A percentile compares a stretch with the other conserved stretches of the same genome.
Evolutionary conservation across 2,329 filamentous ascomycete genomes (phyloP).

Genomic region (Alternaria arborescens): DNA sequence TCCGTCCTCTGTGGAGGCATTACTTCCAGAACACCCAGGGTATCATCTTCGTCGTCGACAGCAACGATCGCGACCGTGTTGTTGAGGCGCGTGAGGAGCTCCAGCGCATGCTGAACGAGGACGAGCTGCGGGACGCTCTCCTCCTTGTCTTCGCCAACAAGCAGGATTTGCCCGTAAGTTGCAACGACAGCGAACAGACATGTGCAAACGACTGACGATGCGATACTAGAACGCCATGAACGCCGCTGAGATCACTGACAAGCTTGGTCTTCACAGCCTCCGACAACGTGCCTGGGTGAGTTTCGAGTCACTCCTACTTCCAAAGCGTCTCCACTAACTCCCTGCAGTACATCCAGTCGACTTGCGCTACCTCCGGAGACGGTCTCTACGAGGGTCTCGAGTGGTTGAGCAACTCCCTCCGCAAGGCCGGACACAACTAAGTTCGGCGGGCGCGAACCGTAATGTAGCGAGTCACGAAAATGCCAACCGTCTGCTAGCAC

Average conservation of each 20-base stretch:
- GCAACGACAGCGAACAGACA: neutral
- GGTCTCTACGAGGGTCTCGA: slow-evolving; percentile 99
- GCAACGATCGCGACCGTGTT: slow-evolving; percentile 88
- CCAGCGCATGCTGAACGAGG: slow-evolving; percentile 96
- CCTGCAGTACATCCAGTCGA: slow-evolving; percentile 93
- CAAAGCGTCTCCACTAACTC: slow-evolving; percentile 30
- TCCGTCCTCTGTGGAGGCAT: slow-evolving; percentile 94
- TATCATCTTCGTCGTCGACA: slow-evolving; percentile 98
- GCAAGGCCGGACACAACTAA: slow-evolving; percentile 62
- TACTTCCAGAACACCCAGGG: slow-evolving; percentile 97
- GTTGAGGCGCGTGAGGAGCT: slow-evolving; percentile 93
- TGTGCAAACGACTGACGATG: slow-evolving; percentile 23
- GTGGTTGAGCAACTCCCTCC: slow-evolving; percentile 64
- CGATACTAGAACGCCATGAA: slow-evolving; percentile 91
- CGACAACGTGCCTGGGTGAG: slow-evolving; percentile 98
- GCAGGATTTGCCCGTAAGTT: slow-evolving; percentile 86
- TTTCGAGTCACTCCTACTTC: slow-evolving; percentile 29
- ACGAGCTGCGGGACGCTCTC: slow-evolving; percentile 95
- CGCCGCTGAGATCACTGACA: slow-evolving; percentile 99
- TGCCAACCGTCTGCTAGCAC: slow-evolving; percentile 42
- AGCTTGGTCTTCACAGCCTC: slow-evolving; percentile 98
- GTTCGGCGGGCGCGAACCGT: slow-evolving; percentile 16
- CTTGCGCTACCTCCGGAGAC: slow-evolving; percentile 97
- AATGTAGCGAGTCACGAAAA: slow-evolving; percentile 36
- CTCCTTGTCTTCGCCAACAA: slow-evolving; percentile 98